These are phyloP conservation scores for Globisporangium lucens DNA, from an alignment of 352 stramenopile species.

Conservation along the genomic window DNA sequence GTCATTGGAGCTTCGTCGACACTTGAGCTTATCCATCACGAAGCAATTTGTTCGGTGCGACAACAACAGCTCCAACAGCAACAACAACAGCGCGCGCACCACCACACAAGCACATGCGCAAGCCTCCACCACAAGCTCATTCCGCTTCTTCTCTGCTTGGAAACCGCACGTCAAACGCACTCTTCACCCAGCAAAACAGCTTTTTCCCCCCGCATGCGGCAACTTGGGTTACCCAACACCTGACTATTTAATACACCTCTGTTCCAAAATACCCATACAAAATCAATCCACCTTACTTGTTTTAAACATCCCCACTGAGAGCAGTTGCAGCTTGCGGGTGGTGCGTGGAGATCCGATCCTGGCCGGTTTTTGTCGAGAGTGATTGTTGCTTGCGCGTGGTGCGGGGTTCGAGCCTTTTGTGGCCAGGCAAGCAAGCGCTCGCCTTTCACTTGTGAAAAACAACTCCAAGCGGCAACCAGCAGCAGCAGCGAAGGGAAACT, in stretches of 20 bases:
- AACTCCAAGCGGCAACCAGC: conserved; percentile 13
- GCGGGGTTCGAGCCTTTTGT: neutral
- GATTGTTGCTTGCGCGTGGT: neutral
- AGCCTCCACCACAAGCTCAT: conserved; percentile 12
- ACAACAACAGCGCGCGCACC: neutral
- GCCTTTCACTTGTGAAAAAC: conserved; percentile 17
- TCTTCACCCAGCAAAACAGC: conserved; percentile 4
- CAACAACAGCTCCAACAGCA: neutral
- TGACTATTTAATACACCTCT: neutral
- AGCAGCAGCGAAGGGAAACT: neutral
- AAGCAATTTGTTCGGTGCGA: neutral
- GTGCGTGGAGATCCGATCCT: neutral
- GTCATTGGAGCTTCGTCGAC: neutral
- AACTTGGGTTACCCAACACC: neutral
- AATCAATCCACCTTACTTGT: neutral
- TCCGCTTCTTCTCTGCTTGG: conserved; percentile 7
- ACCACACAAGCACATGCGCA: neutral
- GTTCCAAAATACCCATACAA: neutral
- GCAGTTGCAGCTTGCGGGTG: neutral
- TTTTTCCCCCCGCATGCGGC: neutral
- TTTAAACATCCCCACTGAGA: neutral
- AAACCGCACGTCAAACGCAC: conserved; percentile 6
- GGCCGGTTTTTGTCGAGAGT: conserved; percentile 1
- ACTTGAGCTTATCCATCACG: neutral
- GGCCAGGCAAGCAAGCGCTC: neutral